phyloP scores from a whole-genome alignment of 768 basidiomycete species.

The Pisolithus sp. region DNA sequence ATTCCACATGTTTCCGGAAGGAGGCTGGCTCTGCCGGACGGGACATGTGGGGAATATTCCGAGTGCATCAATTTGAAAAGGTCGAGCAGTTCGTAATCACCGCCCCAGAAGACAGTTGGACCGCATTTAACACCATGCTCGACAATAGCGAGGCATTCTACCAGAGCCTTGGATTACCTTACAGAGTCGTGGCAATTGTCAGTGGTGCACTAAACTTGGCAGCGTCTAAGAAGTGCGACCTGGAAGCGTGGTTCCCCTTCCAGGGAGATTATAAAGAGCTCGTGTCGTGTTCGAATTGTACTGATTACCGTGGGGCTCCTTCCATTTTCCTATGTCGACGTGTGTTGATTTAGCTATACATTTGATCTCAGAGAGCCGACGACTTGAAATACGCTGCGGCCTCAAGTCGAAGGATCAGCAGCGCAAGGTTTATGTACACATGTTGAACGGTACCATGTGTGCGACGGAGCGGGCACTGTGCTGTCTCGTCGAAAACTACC shows the following conservation, averaged over 20 bases:
- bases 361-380: slow-evolving; percentile 65
- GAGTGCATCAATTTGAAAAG: slow-evolving; percentile 99
- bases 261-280: slow-evolving; percentile 95
- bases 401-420: slow-evolving; percentile 86
- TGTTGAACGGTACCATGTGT: slow-evolving; percentile 97
- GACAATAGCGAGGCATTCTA: slow-evolving; percentile 90
- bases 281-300: slow-evolving; percentile 97
- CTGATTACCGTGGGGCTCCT: slow-evolving; percentile 85
- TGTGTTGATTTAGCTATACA: not conserved
- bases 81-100: slow-evolving; percentile 96
- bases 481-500: slow-evolving; percentile 98
- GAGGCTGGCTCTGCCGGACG: slow-evolving; percentile 96
- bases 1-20: slow-evolving; percentile 97
- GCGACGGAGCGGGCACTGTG: slow-evolving; percentile 96
- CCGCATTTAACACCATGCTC: slow-evolving; percentile 88
- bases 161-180: slow-evolving; percentile 88
- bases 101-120: slow-evolving; percentile 91
- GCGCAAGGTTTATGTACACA: slow-evolving; percentile 93
- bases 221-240: slow-evolving; percentile 93
- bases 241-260: slow-evolving; percentile 99
- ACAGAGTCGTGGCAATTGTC: slow-evolving; percentile 90
- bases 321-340: not conserved
- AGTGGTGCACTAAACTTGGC: slow-evolving; percentile 96
- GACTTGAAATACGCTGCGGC: slow-evolving; percentile 90
- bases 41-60: slow-evolving; percentile 99